phyloP scores from a whole-genome alignment of 148 eudicot species.

The Rhododendron henanense region DNA sequence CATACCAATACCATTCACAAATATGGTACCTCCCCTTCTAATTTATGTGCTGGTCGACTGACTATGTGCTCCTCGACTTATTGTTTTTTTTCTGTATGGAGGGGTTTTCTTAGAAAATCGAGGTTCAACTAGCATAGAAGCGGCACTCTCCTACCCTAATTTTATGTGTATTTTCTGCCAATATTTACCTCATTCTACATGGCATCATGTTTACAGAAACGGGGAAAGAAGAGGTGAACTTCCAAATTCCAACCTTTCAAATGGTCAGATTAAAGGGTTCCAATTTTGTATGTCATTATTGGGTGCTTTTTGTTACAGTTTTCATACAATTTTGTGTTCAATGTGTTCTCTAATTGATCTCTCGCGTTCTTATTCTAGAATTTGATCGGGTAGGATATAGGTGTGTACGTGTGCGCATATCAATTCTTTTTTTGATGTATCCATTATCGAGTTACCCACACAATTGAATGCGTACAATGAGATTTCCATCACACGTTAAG shows the following conservation, averaged over 20 bases:
- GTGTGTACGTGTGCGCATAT: background rate
- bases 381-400: background rate
- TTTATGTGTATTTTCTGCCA: background rate
- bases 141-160: background rate
- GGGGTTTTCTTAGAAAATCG: no score
- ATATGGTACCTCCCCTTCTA: background rate
- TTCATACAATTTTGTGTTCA: background rate
- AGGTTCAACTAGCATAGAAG: no score
- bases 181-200: background rate
- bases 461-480: no score
- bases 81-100: background rate
- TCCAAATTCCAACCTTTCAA: background rate
- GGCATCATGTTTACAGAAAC: background rate
- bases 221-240: background rate
- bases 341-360: background rate
- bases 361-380: background rate
- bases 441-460: no score
- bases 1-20: no score
- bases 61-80: no score
- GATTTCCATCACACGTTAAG: no score
- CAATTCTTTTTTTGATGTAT: no score
- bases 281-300: background rate
- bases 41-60: background rate
- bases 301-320: no score
- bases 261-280: background rate